Evolutionary conservation across 306 rosid species (phyloP).

Genomic region (Prunus kanzakura): DNA sequence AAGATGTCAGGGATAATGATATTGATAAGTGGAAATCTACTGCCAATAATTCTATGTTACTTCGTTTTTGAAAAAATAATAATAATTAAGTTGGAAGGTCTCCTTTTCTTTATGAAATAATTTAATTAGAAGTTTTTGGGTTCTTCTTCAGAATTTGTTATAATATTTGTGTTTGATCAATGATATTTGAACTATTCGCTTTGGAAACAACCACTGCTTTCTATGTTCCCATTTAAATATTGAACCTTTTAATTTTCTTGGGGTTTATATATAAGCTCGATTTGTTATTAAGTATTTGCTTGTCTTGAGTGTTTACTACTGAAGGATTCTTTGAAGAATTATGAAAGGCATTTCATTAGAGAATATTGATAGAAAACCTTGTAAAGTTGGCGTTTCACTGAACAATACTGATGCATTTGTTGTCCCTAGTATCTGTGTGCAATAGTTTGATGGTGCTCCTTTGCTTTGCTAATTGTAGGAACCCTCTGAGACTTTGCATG

Average conservation of each 20-base stretch:
- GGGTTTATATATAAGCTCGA: too few relatives aligned
- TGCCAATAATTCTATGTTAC: not conserved
- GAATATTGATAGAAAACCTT: not conserved
- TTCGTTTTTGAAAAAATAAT: not conserved
- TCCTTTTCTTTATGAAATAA: too few relatives aligned
- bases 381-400: not conserved
- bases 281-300: too few relatives aligned
- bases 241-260: too few relatives aligned
- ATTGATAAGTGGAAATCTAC: not conserved
- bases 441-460: not conserved
- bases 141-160: too few relatives aligned
- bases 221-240: too few relatives aligned
- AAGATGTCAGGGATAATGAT: not conserved
- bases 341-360: not conserved
- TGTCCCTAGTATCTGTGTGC: not conserved
- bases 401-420: not conserved
- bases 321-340: not conserved
- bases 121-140: too few relatives aligned
- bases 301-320: too few relatives aligned
- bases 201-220: too few relatives aligned
- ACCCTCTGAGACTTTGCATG: slow-evolving; percentile 31
- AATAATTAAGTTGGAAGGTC: not conserved
- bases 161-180: too few relatives aligned
- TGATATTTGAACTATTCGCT: too few relatives aligned
- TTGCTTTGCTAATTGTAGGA: slow-evolving; percentile 41